Base-by-base conservation (phyloP, 139 green algal genomes). In the Picochlorum sp. region DNA sequence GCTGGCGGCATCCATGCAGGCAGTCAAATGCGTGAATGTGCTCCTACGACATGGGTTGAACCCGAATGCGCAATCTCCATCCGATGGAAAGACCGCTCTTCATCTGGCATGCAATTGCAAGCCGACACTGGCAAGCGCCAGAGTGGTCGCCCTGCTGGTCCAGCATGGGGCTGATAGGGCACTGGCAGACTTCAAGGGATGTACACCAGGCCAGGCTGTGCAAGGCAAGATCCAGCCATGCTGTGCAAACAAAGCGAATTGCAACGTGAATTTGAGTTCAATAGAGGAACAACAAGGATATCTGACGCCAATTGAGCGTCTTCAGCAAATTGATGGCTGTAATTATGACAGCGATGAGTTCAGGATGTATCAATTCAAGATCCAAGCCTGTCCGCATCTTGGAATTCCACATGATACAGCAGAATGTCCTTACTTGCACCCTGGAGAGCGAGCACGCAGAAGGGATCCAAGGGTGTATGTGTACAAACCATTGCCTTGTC, bases 401-500 rank as follows among this genome's bases (percentile, higher is more conserved):
- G 39, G 22, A 7, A 26, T 16, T n/a, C 22, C 22, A n/a, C 39
- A 47, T 47, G 39, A 47, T n/a, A 25, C 39, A 26, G 39, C 39
- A 1, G 39, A 16, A 47, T 47, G 39, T 47, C 39, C 39, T 6
- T 47, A 47, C 22, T 47, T 47, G 39, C 39, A 47, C 39, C 39
- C 39, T 9, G 39, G 87, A 0, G 88, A 96, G 67, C 94, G 93
- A 62, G 88, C 88, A 0, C 71, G 77, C 31, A 62, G 88, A 5
- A 59, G 88, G 2, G 80, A 91, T 70, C 85, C 87, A 7, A 55
- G 69, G 2, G 65, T 67, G 12, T 82, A 76, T 60, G 59, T 56
- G 9, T 95, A 96, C 73, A 75, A 41, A 56, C 77, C 75, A 50
- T 73, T 69, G 20, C 81, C 91, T 2, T 98, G 92, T 67, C 84